These are phyloP conservation scores for Platismatia glauca DNA, from an alignment of 495 filamentous ascomycete genomes.

Conservation along the genomic window DNA sequence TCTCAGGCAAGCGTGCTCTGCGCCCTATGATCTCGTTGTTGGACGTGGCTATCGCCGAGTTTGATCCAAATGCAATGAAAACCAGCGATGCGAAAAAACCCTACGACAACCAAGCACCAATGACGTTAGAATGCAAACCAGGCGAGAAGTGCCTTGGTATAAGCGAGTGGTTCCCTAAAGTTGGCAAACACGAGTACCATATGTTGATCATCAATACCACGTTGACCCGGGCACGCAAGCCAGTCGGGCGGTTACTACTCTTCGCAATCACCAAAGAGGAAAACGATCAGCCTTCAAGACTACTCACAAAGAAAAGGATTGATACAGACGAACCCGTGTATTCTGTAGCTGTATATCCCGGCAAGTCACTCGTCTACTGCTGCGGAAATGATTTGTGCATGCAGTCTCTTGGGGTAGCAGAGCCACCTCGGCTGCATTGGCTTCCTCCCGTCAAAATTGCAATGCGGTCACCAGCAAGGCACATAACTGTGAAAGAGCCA, in stretches of 20 bases:
- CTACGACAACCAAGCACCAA: not conserved
- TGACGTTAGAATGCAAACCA: slow-evolving; percentile 21
- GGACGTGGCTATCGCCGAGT: not conserved
- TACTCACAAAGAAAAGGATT: slow-evolving; percentile 32
- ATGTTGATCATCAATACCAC: slow-evolving; percentile 34
- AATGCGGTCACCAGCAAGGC: slow-evolving; percentile 36
- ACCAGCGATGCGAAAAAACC: not conserved
- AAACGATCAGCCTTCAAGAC: not conserved
- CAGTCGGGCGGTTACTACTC: slow-evolving; percentile 16
- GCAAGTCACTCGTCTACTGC: slow-evolving; percentile 24
- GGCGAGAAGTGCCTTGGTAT: slow-evolving; percentile 44
- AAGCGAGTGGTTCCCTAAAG: slow-evolving; percentile 40
- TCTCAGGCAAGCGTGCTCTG: slow-evolving; percentile 26
- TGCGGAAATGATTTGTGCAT: slow-evolving; percentile 20
- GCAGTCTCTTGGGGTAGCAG: slow-evolving; percentile 8
- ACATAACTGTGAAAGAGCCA: slow-evolving; percentile 33
- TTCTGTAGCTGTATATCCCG: slow-evolving; percentile 36
- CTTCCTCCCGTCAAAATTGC: slow-evolving; percentile 25
- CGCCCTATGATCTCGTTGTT: slow-evolving; percentile 34
- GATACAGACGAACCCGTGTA: slow-evolving; percentile 33
- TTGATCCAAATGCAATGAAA: slow-evolving; percentile 3
- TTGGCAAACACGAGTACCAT: slow-evolving; percentile 37
- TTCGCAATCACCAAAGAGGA: slow-evolving; percentile 2
- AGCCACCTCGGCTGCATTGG: slow-evolving; percentile 25
- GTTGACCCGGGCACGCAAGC: slow-evolving; percentile 3